Conservation (phyloP, 1,284 basidiomycete species). For the Leccinum pseudoinsigne region DNA sequence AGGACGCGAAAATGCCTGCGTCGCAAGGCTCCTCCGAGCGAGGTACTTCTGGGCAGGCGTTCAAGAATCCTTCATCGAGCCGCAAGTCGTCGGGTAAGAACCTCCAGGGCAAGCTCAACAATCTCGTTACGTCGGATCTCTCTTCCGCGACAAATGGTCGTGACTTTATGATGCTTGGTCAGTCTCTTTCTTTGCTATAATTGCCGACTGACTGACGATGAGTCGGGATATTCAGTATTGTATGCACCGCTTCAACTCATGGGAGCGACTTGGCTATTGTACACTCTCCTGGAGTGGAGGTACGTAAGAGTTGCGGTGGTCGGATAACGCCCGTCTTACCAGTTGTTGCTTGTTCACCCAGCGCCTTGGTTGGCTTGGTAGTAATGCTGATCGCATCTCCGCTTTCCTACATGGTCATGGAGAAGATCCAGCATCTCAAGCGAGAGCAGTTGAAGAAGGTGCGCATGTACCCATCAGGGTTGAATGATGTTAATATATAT, state of each 20-base stretch:
- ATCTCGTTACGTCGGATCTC: constrained; percentile 1
- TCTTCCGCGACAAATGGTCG: neutral
- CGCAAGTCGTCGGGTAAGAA: neutral
- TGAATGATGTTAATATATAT: neutral
- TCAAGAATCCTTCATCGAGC: neutral
- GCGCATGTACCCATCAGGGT: neutral
- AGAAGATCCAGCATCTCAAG: neutral
- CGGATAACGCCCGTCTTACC: neutral
- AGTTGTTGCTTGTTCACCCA: neutral
- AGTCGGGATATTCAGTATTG: neutral
- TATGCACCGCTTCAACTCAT: neutral
- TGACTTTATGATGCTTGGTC: constrained; percentile 2
- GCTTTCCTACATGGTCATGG: neutral
- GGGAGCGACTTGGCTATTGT: neutral
- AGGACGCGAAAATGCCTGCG: neutral
- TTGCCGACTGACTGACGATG: neutral
- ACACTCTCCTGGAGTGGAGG: constrained; percentile 1
- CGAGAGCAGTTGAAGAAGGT: constrained; percentile 2
- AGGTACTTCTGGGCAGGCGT: neutral
- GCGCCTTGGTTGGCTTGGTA: neutral
- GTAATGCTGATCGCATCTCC: neutral
- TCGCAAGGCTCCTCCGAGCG: neutral
- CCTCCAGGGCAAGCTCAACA: constrained; percentile 1
- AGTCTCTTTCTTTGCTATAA: neutral
- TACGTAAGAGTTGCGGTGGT: neutral